Percentiles rank a stretch among this genome's conserved stretches.
phyloP scores from a whole-genome alignment of 192 early-diverging fungal species.

The Coemansia sp. region DNA sequence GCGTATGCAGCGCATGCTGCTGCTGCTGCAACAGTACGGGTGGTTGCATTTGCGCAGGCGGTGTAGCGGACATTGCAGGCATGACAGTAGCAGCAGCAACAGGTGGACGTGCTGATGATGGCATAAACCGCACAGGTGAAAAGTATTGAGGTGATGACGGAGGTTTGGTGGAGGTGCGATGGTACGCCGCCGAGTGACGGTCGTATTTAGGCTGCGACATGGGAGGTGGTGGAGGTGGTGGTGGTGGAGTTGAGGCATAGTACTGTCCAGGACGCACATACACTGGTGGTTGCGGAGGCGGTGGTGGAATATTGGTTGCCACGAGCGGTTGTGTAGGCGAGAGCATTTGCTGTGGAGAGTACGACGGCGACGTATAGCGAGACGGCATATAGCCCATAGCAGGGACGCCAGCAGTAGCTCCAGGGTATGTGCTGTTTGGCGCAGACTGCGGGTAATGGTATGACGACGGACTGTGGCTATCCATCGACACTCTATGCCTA shows the following conservation, averaged over 20 bases:
- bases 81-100: background rate
- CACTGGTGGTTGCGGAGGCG: background rate
- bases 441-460: conserved; percentile 3
- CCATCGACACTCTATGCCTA: background rate
- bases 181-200: background rate
- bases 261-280: background rate
- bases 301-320: background rate
- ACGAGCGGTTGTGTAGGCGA: background rate
- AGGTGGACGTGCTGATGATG: background rate
- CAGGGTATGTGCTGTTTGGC: background rate
- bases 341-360: background rate
- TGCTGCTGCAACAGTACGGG: background rate
- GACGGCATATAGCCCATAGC: background rate
- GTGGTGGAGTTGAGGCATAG: background rate
- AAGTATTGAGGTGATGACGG: background rate
- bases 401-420: no score
- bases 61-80: background rate
- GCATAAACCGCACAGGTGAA: background rate
- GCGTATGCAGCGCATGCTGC: background rate
- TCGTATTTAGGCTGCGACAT: background rate
- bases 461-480: background rate
- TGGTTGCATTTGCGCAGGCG: conserved; percentile 4
- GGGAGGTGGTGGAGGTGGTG: background rate
- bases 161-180: background rate
- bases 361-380: background rate